phyloP scores from a whole-genome alignment of 805 yeast genomes.

The Yamadazyma phyllophila region DNA sequence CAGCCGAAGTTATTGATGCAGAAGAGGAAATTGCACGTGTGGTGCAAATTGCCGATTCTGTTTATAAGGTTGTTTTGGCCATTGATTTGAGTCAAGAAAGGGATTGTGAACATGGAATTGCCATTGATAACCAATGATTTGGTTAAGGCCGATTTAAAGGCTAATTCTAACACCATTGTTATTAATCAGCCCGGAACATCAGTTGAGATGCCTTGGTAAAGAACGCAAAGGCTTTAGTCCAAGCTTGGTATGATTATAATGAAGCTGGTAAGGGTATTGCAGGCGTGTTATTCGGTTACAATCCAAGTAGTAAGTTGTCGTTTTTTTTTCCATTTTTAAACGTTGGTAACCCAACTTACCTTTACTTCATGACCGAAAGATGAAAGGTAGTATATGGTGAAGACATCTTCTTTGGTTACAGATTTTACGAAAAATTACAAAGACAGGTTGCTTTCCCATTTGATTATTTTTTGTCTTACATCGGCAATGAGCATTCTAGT shows the following conservation, averaged over 20 bases:
- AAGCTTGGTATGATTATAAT: constrained; percentile 45
- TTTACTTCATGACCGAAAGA: constrained; percentile 28
- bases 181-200: constrained; percentile 37
- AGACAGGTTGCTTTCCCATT: constrained; percentile 55
- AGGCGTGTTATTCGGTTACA: constrained; percentile 58
- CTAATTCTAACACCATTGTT: constrained; percentile 29
- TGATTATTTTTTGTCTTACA: constrained; percentile 62
- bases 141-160: constrained; percentile 24
- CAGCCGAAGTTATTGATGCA: constrained; percentile 22
- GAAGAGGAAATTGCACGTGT: constrained; percentile 26
- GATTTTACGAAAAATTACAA: constrained; percentile 54
- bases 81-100: constrained; percentile 30
- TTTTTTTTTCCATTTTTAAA: constrained; percentile 21
- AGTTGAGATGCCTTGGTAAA: constrained; percentile 29
- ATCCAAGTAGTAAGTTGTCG: constrained; percentile 53
- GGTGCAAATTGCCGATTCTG: constrained; percentile 25
- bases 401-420: constrained; percentile 63
- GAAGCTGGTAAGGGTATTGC: constrained; percentile 61
- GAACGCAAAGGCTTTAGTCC: constrained; percentile 24
- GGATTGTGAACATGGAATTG: constrained; percentile 34
- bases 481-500: constrained; percentile 43
- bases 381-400: constrained; percentile 49
- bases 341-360: constrained; percentile 29
- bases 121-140: constrained; percentile 22
- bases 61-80: constrained; percentile 30